Evolutionary conservation across 2,329 filamentous ascomycete species (phyloP), one percentile per base, ranked within the genome.

Genomic region (Ophiostoma sp.): DNA sequence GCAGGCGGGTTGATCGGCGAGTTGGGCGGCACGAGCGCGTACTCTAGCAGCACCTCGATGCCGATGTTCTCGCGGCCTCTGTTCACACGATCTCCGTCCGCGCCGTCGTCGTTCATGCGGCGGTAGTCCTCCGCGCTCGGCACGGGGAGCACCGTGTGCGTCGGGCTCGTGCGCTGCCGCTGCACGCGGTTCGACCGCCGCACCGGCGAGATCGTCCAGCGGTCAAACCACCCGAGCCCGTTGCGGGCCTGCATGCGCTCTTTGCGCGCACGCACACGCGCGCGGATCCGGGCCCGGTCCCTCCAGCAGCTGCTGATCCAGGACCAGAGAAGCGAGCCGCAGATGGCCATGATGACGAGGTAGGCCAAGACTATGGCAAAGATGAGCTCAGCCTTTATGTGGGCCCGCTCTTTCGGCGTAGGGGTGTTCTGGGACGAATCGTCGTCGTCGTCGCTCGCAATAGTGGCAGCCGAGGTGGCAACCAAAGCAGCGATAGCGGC

Each of bases 181-280:
- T 27, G 12, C 6, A 11, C 18, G 7, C n/a, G n/a, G 8, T 55
- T n/a, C n/a, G 45, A 16, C 12, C 45, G 45, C 45, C 45, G 45
- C 9, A 5, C n/a, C 45, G n/a, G 12, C 0, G 45, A 16, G 12
- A 47, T 16, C 45, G 45, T 16, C n/a, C 18, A 55, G 6, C n/a
- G n/a, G 49, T 55, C 49, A 14, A 55, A 55, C 49, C 49, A 55
- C n/a, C 49, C 49, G n/a, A n/a, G 18, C n/a, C 49, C 49, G n/a
- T 11, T 14, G 49, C 49, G 49, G 49, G 1, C 12, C 14, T 27
- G n/a, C 18, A 8, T 4, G n/a, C 49, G 49, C 49, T 27, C 27
- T 27, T 27, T 27, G 27, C 27, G 27, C 27, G 27, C 5, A 9
- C 7, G n/a, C 5, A 27, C n/a, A 18, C 49, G 49, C 7, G 8